Evolutionary conservation across 768 basidiomycete species (phyloP), one percentile per base, ranked within the genome.

Genomic region (Gelatoporia subvermispora): DNA sequence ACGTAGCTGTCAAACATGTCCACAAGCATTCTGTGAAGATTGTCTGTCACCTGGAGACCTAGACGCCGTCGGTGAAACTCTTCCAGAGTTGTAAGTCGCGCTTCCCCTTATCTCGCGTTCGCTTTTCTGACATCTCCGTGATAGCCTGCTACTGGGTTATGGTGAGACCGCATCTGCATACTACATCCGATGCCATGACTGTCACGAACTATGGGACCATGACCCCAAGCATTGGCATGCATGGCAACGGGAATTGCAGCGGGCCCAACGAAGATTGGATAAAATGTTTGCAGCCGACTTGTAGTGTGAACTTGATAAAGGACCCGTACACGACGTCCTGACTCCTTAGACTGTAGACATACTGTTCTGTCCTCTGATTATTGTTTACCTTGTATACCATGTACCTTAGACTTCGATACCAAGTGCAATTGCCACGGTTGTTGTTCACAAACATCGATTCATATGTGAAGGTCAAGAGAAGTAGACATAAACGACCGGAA

Each of bases 21-120:
- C 77, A 15, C 63, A 70, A 45, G 78, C 82, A 2, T 79, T 75
- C 51, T 84, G 82, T 61, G 78, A 82, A 46, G 82, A 83, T 53
- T 83, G 82, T 59, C 52, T 84, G 35, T 74, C 77, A 4, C 53
- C 60, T 2, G 77, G 72, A 3, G 73, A 79, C 4, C 64, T 80
- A 28, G 72, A 74, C 24, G 68, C 74, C 13, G 63, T 83, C 35
- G 81, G 81, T 3, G 78, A 82, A 3, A 61, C 64, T 1, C 54
- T 83, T 4, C 81, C 82, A 15, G 80, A 84, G 61, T 76, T 82
- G 79, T 80, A 53, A 47, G 78, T 65, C 8, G 20, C 41, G 45
- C 42, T 15, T 24, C 24, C n/a, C 13, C 15, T 43, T n/a, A 52
- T 35, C 11, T 36, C 11, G 20, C 24, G 44, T 23, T 18, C 11